These are phyloP conservation scores for Elsinoe batatas DNA, from an alignment of 2,329 filamentous ascomycete genomes.

Conservation along the genomic window DNA sequence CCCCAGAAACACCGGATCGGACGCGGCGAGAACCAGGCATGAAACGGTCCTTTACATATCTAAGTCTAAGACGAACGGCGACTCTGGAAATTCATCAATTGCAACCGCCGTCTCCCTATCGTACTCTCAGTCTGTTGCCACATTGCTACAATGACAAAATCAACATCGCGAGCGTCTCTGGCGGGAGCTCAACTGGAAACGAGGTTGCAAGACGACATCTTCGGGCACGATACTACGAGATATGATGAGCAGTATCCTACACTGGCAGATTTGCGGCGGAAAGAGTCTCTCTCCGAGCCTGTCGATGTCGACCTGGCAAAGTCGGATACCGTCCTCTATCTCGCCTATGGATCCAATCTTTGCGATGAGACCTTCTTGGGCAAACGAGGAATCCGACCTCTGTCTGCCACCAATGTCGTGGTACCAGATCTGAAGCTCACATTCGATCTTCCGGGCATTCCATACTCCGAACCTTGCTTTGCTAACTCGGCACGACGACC, in stretches of 20 bases:
- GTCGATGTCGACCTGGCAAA: not conserved
- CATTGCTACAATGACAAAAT: too few relatives aligned
- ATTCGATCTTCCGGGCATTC: slow-evolving; percentile 77
- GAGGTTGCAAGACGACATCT: not conserved
- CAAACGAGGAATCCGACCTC: slow-evolving; percentile 64
- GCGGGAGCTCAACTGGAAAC: not conserved
- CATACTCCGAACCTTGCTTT: slow-evolving; percentile 86
- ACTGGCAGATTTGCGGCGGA: slow-evolving; percentile 9
- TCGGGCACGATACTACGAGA: not conserved
- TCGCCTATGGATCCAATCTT: slow-evolving; percentile 86
- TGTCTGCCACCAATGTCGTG: slow-evolving; percentile 72
- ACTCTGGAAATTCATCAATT: too few relatives aligned
- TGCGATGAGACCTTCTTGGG: slow-evolving; percentile 69
- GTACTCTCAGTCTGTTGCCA: too few relatives aligned
- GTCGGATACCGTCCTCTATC: slow-evolving; percentile 26
- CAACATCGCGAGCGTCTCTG: not conserved
- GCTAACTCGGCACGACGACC: slow-evolving; percentile 64
- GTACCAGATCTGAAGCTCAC: slow-evolving; percentile 68
- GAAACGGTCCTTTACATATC: too few relatives aligned
- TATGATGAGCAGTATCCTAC: not conserved
- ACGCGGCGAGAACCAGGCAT: not conserved
- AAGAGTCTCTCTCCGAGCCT: slow-evolving; percentile 5
- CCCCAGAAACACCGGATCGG: not conserved
- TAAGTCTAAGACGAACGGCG: too few relatives aligned
- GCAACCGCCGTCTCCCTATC: too few relatives aligned